Conservation (phyloP, 129 eudicot genomes). For the Flaveria brownii region DNA sequence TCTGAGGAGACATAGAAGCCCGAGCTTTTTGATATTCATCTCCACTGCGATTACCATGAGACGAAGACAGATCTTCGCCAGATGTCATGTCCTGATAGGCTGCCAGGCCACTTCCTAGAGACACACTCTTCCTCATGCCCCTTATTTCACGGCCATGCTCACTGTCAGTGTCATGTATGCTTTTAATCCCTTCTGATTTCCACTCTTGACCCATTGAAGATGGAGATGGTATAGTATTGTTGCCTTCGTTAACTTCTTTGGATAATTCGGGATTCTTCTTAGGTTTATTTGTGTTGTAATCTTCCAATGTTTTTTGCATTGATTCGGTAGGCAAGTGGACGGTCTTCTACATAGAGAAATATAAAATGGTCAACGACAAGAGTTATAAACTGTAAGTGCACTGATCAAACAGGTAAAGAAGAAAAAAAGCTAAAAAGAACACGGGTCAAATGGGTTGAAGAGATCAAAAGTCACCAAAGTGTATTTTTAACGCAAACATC, state of each 20-base stretch:
- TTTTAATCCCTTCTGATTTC: slow-evolving; percentile 65
- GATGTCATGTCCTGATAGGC: slow-evolving; percentile 47
- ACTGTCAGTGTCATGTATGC: slow-evolving; percentile 43
- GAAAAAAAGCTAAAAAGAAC: background rate
- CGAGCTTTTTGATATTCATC: slow-evolving; percentile 45
- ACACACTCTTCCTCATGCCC: slow-evolving; percentile 57
- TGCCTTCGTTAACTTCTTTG: slow-evolving; percentile 27
- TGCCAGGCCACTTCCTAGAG: slow-evolving; percentile 67
- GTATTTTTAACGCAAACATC: background rate
- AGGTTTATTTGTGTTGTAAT: slow-evolving; percentile 40
- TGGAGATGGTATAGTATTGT: slow-evolving; percentile 30
- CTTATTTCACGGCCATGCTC: slow-evolving; percentile 37
- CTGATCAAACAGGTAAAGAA: background rate
- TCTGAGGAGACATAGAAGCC: slow-evolving; percentile 51
- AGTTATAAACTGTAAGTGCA: background rate
- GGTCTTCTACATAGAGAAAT: slow-evolving; percentile 54
- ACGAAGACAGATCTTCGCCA: slow-evolving; percentile 43
- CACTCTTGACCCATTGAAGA: slow-evolving; percentile 51
- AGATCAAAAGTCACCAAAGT: background rate
- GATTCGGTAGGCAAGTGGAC: slow-evolving; percentile 62
- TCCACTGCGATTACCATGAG: slow-evolving; percentile 50
- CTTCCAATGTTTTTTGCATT: slow-evolving; percentile 76
- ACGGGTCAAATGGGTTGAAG: background rate
- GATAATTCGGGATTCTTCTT: slow-evolving; percentile 20
- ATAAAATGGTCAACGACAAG: slow-evolving; percentile 32